A percentile compares a stretch with the other conserved stretches of the same genome.
Conservation (phyloP, 768 basidiomycete species). For the Suillus occidentalis region DNA sequence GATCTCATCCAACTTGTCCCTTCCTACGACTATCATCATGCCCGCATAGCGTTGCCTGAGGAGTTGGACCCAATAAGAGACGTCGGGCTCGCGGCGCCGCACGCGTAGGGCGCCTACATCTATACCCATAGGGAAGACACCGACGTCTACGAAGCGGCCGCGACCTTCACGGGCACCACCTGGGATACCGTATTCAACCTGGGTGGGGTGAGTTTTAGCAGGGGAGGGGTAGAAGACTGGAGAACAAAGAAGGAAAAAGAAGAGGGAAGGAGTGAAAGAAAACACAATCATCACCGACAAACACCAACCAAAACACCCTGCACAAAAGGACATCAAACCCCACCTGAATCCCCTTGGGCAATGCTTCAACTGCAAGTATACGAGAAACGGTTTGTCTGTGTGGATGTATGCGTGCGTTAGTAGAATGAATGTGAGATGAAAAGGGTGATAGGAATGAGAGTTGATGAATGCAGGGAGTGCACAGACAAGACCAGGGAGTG, state of each 20-base stretch:
- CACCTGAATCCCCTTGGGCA: constrained; percentile 81
- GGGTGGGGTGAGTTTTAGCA: not conserved
- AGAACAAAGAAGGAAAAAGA: not conserved
- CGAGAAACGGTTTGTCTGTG: constrained; percentile 73
- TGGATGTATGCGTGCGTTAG: not conserved
- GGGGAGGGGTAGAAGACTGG: not conserved
- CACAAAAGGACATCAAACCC: not conserved
- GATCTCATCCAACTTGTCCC: constrained; percentile 87
- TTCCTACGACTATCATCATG: constrained; percentile 83
- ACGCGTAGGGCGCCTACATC: constrained; percentile 68
- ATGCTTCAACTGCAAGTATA: constrained; percentile 75
- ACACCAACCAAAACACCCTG: not conserved
- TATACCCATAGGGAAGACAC: constrained; percentile 89
- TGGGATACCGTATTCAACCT: constrained; percentile 2
- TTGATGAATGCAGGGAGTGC: not conserved
- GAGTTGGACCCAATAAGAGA: constrained; percentile 77
- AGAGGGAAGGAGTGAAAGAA: not conserved
- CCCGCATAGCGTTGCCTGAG: constrained; percentile 82
- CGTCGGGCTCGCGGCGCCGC: constrained; percentile 75
- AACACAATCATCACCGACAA: not conserved
- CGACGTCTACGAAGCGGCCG: constrained; percentile 78
- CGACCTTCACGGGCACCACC: constrained; percentile 17
- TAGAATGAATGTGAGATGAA: not conserved
- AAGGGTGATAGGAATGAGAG: not conserved
- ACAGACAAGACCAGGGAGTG: not conserved